Conservation (phyloP, 495 filamentous ascomycete species). For the Hyaloscypha bicolor region DNA sequence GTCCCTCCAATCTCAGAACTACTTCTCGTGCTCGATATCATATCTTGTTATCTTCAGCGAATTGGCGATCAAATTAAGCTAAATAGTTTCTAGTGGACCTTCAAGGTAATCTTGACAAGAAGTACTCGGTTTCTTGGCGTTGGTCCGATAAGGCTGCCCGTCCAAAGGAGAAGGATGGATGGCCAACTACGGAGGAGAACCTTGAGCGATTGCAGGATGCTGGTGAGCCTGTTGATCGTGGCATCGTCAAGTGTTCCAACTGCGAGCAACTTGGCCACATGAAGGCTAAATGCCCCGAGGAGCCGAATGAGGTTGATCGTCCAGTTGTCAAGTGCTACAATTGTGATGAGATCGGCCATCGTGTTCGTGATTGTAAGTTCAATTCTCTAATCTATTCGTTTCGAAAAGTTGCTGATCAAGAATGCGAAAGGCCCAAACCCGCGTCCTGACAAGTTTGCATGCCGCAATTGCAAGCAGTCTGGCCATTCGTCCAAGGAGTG, state of each 20-base stretch:
- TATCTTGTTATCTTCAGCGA: too few species aligned
- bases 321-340: constrained; percentile 70
- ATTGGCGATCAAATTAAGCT: background rate
- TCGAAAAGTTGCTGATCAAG: constrained; percentile 32
- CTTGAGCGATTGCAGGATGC: constrained; percentile 71
- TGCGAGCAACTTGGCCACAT: constrained; percentile 70
- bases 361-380: constrained; percentile 66
- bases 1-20: too few species aligned
- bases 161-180: constrained; percentile 57
- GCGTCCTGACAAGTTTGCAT: constrained; percentile 62
- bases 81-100: constrained; percentile 65
- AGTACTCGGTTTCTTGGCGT: constrained; percentile 73
- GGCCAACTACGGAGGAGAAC: constrained; percentile 74
- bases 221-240: constrained; percentile 62
- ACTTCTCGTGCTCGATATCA: too few species aligned
- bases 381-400: background rate
- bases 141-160: constrained; percentile 66
- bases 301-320: constrained; percentile 46
- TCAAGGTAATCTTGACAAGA: constrained; percentile 76
- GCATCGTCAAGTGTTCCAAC: constrained; percentile 32
- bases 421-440: constrained; percentile 45
- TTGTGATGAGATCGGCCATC: constrained; percentile 70
- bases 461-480: constrained; percentile 81
- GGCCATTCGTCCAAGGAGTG: constrained; percentile 66
- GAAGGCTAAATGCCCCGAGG: constrained; percentile 64